These are phyloP conservation scores for Actinomucor elegans DNA, from an alignment of 371 early-diverging fungal genomes.

Conservation along the genomic window DNA sequence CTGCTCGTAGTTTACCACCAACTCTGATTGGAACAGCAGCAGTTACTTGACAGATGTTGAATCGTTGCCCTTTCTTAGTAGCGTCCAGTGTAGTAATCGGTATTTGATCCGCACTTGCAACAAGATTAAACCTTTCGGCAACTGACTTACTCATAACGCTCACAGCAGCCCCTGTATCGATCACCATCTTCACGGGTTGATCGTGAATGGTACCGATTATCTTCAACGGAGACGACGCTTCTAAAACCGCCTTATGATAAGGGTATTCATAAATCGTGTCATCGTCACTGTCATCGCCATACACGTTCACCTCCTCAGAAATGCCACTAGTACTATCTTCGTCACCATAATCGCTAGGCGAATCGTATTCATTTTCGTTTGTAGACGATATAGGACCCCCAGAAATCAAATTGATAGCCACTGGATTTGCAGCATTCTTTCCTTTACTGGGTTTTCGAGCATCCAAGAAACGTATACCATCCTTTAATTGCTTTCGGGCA, in stretches of 20 bases:
- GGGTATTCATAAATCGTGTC: conserved; percentile 1
- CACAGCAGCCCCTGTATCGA: conserved; percentile 13
- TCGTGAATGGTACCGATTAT: conserved; percentile 5
- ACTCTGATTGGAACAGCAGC: neutral
- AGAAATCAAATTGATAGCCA: neutral
- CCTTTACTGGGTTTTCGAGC: neutral
- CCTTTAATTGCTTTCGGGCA: neutral
- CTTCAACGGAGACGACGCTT: neutral
- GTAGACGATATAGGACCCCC: neutral
- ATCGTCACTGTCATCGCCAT: conserved; percentile 13
- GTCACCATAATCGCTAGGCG: neutral
- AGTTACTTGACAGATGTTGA: neutral
- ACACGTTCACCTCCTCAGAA: neutral
- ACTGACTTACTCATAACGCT: conserved; percentile 6
- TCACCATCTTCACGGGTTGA: neutral
- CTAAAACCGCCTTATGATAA: neutral
- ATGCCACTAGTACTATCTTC: neutral
- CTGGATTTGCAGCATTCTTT: neutral
- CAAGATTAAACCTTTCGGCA: neutral
- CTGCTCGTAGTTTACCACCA: neutral
- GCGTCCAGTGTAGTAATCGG: neutral
- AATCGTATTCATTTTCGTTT: neutral
- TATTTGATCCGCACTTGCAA: conserved; percentile 4
- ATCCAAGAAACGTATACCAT: neutral
- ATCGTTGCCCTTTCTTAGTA: neutral